phyloP scores from a whole-genome alignment of 805 yeast species.

The Tetrapisispora fleetii region DNA sequence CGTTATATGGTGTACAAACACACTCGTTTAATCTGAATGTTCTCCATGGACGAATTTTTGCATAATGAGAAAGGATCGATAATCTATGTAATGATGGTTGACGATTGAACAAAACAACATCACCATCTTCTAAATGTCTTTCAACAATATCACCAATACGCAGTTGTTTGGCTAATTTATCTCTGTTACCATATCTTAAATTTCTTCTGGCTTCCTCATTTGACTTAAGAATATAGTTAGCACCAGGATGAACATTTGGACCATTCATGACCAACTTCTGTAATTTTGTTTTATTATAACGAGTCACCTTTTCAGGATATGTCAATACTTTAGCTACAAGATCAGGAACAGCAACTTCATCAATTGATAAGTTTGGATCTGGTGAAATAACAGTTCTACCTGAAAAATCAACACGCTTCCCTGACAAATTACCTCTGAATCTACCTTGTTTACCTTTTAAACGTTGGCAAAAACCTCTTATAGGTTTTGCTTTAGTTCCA shows the following conservation, averaged over 20 bases:
- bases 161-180: conserved; percentile 63
- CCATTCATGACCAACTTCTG: conserved; percentile 72
- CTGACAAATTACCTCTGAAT: conserved; percentile 94
- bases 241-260: conserved; percentile 89
- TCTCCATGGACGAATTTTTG: conserved; percentile 95
- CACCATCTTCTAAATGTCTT: conserved; percentile 96
- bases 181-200: conserved; percentile 78
- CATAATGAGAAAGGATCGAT: conserved; percentile 90
- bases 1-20: conserved; percentile 98
- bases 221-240: conserved; percentile 77
- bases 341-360: conserved; percentile 98
- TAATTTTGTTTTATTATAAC: conserved; percentile 73
- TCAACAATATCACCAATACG: conserved; percentile 89
- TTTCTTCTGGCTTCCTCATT: conserved; percentile 82
- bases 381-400: conserved; percentile 98
- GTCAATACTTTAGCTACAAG: conserved; percentile 92
- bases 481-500: conserved; percentile 55
- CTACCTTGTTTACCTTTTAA: conserved; percentile 98
- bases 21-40: conserved; percentile 95
- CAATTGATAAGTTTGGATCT: conserved; percentile 89
- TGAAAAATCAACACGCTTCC: conserved; percentile 97
- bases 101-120: conserved; percentile 88
- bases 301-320: conserved; percentile 88
- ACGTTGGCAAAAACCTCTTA: conserved; percentile 93
- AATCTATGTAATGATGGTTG: conserved; percentile 96